A percentile compares a stretch with the other conserved stretches of the same genome.
Conservation (phyloP, 148 eudicot genomes). For the Vaccinium myrtillus region DNA sequence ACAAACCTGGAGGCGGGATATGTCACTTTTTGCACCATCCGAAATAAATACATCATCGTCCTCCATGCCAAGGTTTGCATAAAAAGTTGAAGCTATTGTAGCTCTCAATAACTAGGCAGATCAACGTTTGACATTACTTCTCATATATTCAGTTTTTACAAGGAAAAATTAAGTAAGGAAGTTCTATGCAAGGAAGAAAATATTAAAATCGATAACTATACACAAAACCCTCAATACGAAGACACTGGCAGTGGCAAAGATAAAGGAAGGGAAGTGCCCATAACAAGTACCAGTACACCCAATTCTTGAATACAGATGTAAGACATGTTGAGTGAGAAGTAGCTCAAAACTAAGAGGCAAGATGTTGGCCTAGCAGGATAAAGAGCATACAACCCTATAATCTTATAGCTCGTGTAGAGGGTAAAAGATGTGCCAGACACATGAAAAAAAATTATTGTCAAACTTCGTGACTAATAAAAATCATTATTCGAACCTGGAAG, state of each 20-base stretch:
- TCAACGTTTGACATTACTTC: not conserved
- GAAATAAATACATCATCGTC: conserved; percentile 70
- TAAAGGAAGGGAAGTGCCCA: not conserved
- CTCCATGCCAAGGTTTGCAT: conserved; percentile 39
- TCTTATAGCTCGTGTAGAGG: not conserved
- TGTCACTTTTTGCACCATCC: conserved; percentile 88
- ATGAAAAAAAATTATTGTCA: too few relatives aligned
- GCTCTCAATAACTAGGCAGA: conserved; percentile 53
- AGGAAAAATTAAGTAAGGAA: not conserved
- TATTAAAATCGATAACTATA: not conserved
- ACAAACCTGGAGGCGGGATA: conserved; percentile 77
- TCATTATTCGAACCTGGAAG: too few relatives aligned
- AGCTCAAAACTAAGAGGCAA: not conserved
- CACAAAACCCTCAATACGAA: not conserved
- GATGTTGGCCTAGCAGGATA: not conserved
- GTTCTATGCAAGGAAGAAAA: not conserved
- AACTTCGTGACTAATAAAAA: too few relatives aligned
- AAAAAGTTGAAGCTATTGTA: conserved; percentile 62
- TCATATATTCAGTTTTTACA: not conserved
- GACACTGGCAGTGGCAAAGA: not conserved
- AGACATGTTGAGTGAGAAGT: not conserved
- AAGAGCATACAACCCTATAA: not conserved
- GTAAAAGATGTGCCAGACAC: too few relatives aligned
- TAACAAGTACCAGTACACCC: not conserved
- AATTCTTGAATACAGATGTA: not conserved